These are phyloP conservation scores for Arctostaphylos glauca DNA, from an alignment of 148 eudicot species.

Conservation along the genomic window DNA sequence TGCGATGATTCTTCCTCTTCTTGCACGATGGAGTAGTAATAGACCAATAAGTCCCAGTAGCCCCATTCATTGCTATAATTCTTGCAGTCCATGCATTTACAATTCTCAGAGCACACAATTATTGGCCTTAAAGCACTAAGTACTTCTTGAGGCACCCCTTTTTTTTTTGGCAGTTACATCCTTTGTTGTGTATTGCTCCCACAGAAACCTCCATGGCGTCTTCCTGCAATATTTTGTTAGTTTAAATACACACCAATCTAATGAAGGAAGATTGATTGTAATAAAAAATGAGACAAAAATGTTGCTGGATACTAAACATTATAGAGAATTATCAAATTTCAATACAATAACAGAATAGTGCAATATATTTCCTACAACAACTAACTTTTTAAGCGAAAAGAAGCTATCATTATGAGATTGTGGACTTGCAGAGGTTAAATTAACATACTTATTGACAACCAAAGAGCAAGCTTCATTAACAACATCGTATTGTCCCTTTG, in stretches of 20 bases:
- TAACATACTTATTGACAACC: background rate
- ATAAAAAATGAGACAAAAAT: background rate
- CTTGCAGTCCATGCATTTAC: constrained; percentile 82
- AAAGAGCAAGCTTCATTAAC: background rate
- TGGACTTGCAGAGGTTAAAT: too few species aligned
- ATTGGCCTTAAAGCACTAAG: constrained; percentile 84
- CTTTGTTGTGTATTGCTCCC: constrained; percentile 59
- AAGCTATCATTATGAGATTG: background rate
- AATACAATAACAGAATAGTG: background rate
- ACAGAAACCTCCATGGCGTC: constrained; percentile 29
- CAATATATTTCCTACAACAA: background rate
- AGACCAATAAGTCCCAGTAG: constrained; percentile 42
- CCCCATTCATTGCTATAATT: constrained; percentile 56
- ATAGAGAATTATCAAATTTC: background rate
- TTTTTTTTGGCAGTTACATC: constrained; percentile 70
- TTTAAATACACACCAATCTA: background rate
- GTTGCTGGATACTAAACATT: background rate
- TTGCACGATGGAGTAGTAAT: constrained; percentile 37
- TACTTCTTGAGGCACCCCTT: constrained; percentile 84
- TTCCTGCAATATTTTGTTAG: constrained; percentile 36
- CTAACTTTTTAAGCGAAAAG: background rate
- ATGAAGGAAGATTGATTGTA: background rate
- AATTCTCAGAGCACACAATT: constrained; percentile 70
- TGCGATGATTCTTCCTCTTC: constrained; percentile 42
- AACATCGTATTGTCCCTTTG: background rate